Conservation (phyloP, 139 green algal genomes). For the Asterochloris sp. region DNA sequence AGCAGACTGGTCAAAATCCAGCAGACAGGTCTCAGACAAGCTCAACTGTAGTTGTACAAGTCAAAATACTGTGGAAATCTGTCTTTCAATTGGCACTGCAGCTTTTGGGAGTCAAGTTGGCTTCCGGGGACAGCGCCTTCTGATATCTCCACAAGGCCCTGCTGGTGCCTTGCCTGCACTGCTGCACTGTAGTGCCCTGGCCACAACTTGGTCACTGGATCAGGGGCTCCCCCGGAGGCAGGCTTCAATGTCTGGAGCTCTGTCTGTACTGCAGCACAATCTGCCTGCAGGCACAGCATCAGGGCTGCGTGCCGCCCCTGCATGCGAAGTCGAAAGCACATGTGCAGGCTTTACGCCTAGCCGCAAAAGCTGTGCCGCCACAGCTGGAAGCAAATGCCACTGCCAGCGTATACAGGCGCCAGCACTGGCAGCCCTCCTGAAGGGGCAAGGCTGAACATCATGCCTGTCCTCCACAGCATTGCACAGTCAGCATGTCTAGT, state of each 20-base stretch:
- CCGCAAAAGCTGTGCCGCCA: background rate
- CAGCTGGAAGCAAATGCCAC: background rate
- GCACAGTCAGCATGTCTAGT: background rate
- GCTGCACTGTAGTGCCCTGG: constrained; percentile 7
- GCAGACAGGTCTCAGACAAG: too few species aligned
- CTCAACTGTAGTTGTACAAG: too few species aligned
- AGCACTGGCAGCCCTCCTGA: background rate
- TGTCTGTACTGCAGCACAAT: background rate
- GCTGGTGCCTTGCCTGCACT: constrained; percentile 3
- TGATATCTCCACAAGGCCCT: background rate
- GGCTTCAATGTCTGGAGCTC: constrained; percentile 10
- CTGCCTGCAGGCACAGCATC: background rate
- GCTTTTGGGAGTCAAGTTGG: too few species aligned
- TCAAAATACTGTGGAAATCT: too few species aligned
- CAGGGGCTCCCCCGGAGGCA: background rate
- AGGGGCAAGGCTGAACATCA: background rate
- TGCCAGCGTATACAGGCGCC: background rate
- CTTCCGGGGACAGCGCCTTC: too few species aligned
- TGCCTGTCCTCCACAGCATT: background rate
- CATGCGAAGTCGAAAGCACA: background rate
- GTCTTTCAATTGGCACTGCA: too few species aligned
- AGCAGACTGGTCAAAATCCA: too few species aligned
- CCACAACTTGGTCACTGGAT: constrained; percentile 15
- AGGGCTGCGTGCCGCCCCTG: background rate
- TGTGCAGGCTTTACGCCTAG: background rate